Evolutionary conservation across 2,329 filamentous ascomycete species (phyloP).

Genomic region (Colletotrichum cuscutae): DNA sequence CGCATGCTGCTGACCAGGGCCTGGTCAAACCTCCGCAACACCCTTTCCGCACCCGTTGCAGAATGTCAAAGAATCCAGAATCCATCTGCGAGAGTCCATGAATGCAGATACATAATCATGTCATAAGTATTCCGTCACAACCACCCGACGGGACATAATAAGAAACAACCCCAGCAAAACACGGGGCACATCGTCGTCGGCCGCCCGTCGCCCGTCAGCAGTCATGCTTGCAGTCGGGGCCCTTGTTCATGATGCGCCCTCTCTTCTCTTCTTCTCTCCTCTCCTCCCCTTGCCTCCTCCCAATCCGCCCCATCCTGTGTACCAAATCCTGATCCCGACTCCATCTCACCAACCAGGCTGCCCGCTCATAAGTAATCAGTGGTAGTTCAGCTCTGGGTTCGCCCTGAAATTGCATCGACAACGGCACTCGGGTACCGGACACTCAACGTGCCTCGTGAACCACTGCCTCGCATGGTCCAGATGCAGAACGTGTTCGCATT

Average conservation of each 20-base stretch:
- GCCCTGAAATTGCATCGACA: conserved; percentile 72
- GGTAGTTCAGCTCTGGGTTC: conserved; percentile 68
- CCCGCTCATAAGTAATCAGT: conserved; percentile 37
- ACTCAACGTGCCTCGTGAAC: conserved; percentile 73
- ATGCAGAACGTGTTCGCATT: conserved; percentile 75
- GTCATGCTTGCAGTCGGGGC: background rate
- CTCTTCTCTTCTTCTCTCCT: background rate
- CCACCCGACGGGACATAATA: background rate
- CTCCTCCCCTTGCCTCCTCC: background rate
- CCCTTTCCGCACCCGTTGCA: background rate
- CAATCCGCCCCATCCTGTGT: background rate
- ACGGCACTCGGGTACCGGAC: conserved; percentile 75
- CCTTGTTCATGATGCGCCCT: background rate
- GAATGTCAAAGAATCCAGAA: background rate
- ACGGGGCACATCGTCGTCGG: background rate
- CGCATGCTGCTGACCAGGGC: conserved; percentile 2
- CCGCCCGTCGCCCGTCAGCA: conserved; percentile 1
- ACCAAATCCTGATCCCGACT: too few relatives aligned
- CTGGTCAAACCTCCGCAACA: conserved; percentile 22
- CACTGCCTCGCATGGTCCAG: conserved; percentile 74
- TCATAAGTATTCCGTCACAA: conserved; percentile 24
- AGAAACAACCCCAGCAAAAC: background rate
- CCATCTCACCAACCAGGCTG: too few relatives aligned
- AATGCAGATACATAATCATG: conserved; percentile 24
- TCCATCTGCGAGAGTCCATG: background rate